phyloP scores from a whole-genome alignment of 108 stramenopile genomes.

The Cyclostephanos invisitatus region DNA sequence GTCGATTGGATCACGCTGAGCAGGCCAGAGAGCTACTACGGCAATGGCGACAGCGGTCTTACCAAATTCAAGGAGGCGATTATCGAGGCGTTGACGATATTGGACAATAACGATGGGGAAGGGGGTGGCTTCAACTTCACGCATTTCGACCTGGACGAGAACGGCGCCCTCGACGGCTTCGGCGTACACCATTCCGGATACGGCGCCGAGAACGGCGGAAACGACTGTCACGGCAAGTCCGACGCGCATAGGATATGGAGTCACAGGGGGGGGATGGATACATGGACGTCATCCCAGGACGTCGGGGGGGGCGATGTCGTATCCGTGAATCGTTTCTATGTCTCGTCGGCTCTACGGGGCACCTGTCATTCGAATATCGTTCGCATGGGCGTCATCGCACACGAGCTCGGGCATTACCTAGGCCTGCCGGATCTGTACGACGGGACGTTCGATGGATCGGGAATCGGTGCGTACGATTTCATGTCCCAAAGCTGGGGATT shows the following conservation, averaged over 20 bases:
- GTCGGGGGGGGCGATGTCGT: constrained; percentile 16
- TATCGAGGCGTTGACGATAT: constrained; percentile 14
- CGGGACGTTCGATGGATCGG: constrained; percentile 29
- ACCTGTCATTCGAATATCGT: constrained; percentile 42
- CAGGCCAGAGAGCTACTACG: constrained; percentile 55
- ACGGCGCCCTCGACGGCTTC: constrained; percentile 57
- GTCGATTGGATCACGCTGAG: constrained; percentile 51
- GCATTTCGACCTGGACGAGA: constrained; percentile 31
- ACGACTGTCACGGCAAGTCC: constrained; percentile 46
- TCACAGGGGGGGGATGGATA: constrained; percentile 52
- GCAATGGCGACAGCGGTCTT: constrained; percentile 49
- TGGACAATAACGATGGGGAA: constrained; percentile 12
- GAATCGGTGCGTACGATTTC: constrained; percentile 50
- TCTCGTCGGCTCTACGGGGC: constrained; percentile 41
- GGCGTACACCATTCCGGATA: constrained; percentile 74
- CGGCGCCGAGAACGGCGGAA: constrained; percentile 65
- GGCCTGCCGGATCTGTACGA: constrained; percentile 61
- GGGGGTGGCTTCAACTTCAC: constrained; percentile 8
- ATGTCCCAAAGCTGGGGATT: constrained; percentile 57
- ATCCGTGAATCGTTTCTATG: constrained; percentile 45
- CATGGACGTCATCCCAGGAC: constrained; percentile 3
- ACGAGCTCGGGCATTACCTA: constrained; percentile 53
- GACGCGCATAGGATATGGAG: constrained; percentile 44
- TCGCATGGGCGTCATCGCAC: constrained; percentile 54
- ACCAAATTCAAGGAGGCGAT: constrained; percentile 37